A percentile compares a stretch with the other conserved stretches of the same genome.
Evolutionary conservation across 169 alveolate genomes (phyloP).

Genomic region (Cryptosporidium sp.): DNA sequence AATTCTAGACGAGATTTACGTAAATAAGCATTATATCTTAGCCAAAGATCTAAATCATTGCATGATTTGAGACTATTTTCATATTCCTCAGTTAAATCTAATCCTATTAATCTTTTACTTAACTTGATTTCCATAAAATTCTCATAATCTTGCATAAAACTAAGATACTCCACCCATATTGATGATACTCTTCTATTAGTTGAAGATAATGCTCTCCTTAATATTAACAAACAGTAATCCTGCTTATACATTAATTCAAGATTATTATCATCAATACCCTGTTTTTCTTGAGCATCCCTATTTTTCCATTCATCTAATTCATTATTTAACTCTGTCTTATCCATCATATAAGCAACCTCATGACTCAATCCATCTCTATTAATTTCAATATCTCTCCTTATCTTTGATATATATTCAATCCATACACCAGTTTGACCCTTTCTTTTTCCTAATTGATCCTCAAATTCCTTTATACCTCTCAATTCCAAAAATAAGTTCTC

Average conservation of each 20-base stretch:
- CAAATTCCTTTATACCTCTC: conserved; percentile 26
- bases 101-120: neutral
- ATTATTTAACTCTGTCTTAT: conserved; percentile 6
- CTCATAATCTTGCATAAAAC: conserved; percentile 44
- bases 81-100: conserved; percentile 24
- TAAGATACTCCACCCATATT: conserved; percentile 50
- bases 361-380: conserved; percentile 8
- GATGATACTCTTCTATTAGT: conserved; percentile 27
- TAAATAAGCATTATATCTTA: conserved; percentile 16
- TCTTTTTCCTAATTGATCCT: conserved; percentile 45
- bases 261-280: neutral
- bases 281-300: neutral
- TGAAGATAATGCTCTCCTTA: conserved; percentile 41
- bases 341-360: conserved; percentile 35
- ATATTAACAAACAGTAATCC: conserved; percentile 25
- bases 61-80: conserved; percentile 53
- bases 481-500: conserved; percentile 19
- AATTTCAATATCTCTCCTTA: conserved; percentile 8
- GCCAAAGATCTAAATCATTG: conserved; percentile 54
- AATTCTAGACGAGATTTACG: conserved; percentile 4
- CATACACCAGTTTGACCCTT: conserved; percentile 34
- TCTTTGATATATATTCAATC: conserved; percentile 48
- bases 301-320: conserved; percentile 2
- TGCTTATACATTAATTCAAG: conserved; percentile 29
- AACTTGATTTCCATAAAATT: conserved; percentile 23